Base-by-base conservation (phyloP, 1,139 yeast genomes). In the Yarrowia galli region DNA sequence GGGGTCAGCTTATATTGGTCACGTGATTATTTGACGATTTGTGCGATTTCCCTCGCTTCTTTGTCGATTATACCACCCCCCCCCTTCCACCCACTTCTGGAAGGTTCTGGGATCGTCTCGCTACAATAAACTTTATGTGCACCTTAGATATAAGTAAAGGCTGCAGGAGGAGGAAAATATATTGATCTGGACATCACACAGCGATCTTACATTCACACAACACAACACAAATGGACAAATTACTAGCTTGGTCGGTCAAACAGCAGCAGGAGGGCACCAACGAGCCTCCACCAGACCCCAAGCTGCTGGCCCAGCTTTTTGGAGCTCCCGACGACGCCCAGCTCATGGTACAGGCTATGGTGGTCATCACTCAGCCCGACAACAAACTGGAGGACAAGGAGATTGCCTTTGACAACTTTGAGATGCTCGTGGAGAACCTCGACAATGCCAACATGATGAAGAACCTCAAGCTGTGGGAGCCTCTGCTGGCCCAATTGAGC, bases 371-470 rank as follows among this genome's bases (percentile, higher is more conserved):
- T n/a, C 83, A 85, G 74, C 85, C 87, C n/a, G 88, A 86, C 60
- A 88, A 88, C 22, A 83, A 83, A 3, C 74, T 85, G 40, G 95
- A 72, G 23, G 84, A 84, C 74, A 88, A 88, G 72, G 83, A 88
- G 69, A 85, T 86, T 18, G 97, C 98, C 0, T 84, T 93, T 70
- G 98, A 95, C 71, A 92, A 92, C 77, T 89, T 93, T 74, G 98
- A 95, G 77, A 92, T 93, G 96, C 82, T 95, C 69, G 89, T 95
- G 70, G 99, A 95, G 76, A 92, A 92, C 75, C 79, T 95, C 72
- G 99, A 95, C 77, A 95, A 95, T 77, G 98, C 99, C 28, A 93
- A 95, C 78, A 92, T 92, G 74, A 89, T 95, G 71, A 95, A 90
- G 72, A 90, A 89, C 73, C 77, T 92, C 82, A 85, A 87, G 70